Percentiles rank a stretch among this genome's conserved stretches.
phyloP scores from a whole-genome alignment of 1,284 basidiomycete genomes.

The Leccinum griseonigrum region DNA sequence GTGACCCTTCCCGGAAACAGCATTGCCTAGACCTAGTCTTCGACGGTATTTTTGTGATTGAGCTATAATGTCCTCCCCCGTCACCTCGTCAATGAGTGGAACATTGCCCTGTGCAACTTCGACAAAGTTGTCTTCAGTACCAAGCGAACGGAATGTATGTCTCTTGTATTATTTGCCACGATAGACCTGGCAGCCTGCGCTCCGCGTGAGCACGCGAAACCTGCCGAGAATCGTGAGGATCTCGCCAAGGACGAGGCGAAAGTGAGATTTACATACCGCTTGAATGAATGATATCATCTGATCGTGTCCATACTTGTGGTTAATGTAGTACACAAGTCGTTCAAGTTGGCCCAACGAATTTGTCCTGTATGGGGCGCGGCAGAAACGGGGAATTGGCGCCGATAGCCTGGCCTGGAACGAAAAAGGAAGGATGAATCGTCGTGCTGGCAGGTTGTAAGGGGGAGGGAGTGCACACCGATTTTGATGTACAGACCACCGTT shows the following conservation, averaged over 20 bases:
- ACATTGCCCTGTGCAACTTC: constrained; percentile 39
- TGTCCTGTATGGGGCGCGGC: no score
- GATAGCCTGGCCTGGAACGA: no score
- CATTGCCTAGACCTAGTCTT: constrained; percentile 44
- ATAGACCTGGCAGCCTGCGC: constrained; percentile 35
- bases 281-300: constrained; percentile 61
- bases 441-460: no score
- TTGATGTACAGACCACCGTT: no score
- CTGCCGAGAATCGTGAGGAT: constrained; percentile 19
- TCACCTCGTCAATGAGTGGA: constrained; percentile 17
- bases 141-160: constrained; percentile 40
- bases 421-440: no score
- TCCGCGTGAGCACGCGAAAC: constrained; percentile 38
- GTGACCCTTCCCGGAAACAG: constrained; percentile 46
- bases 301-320: constrained; percentile 61
- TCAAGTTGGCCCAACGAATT: no score
- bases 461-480: no score
- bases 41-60: constrained; percentile 49
- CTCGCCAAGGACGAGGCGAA: not conserved
- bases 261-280: constrained; percentile 39
- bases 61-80: constrained; percentile 34
- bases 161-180: constrained; percentile 45
- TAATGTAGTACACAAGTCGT: constrained; percentile 65
- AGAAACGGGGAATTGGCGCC: no score
- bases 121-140: constrained; percentile 35